A percentile compares a stretch with the other conserved stretches of the same genome.
These are phyloP conservation scores for Fusarium albidum DNA, from an alignment of 2,329 filamentous ascomycete species.

Conservation along the genomic window DNA sequence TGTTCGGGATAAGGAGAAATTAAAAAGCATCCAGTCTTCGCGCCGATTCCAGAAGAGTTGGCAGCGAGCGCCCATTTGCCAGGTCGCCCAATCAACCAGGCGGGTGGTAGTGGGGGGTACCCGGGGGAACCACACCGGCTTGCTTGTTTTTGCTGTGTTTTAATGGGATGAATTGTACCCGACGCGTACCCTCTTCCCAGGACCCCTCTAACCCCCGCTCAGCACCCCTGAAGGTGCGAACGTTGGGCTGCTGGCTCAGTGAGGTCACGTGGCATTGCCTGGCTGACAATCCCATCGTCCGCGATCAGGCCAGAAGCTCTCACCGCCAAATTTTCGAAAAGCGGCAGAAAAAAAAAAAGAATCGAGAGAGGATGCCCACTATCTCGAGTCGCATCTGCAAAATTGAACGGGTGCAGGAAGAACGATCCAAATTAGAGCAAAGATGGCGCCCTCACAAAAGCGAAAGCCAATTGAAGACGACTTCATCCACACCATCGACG, in stretches of 20 bases:
- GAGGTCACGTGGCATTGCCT: constrained; percentile 28
- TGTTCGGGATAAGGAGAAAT: constrained; percentile 41
- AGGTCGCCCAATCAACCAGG: constrained; percentile 44
- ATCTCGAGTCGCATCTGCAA: constrained; percentile 29
- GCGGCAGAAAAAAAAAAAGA: constrained; percentile 45
- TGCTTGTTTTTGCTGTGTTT: constrained; percentile 20
- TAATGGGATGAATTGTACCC: constrained; percentile 15
- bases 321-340: constrained; percentile 46
- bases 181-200: constrained; percentile 21
- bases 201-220: constrained; percentile 21
- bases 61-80: constrained; percentile 21
- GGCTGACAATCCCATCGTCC: background rate
- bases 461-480: constrained; percentile 62
- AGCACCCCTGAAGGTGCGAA: constrained; percentile 17
- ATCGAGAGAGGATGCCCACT: constrained; percentile 32
- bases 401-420: constrained; percentile 20
- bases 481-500: constrained; percentile 67
- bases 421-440: constrained; percentile 24
- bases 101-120: constrained; percentile 38
- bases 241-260: constrained; percentile 3
- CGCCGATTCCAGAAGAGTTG: constrained; percentile 40
- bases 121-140: constrained; percentile 24
- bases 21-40: constrained; percentile 37
- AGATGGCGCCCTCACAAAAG: constrained; percentile 59
- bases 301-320: constrained; percentile 14